These are phyloP conservation scores for Centaurea solstitialis DNA, from an alignment of 129 eudicot species.

Conservation along the genomic window DNA sequence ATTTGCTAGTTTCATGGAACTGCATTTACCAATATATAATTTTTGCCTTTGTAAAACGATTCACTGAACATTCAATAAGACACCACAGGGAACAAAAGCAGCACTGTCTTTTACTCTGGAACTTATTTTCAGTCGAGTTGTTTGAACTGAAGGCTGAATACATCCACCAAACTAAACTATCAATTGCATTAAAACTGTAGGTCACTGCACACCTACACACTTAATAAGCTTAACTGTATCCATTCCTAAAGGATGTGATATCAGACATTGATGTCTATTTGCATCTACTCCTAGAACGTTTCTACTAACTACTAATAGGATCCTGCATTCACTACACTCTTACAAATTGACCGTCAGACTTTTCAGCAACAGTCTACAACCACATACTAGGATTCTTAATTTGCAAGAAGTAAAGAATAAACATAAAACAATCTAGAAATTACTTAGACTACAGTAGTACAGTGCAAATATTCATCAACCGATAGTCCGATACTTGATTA, in stretches of 20 bases:
- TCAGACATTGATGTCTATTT: background rate
- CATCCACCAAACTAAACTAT: background rate
- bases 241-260: background rate
- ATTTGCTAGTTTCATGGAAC: background rate
- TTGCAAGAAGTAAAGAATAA: background rate
- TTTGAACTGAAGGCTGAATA: background rate
- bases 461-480: background rate
- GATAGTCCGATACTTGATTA: background rate
- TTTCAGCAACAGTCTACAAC: slow-evolving; percentile 10
- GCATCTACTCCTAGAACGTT: background rate
- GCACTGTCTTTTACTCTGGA: background rate
- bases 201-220: background rate
- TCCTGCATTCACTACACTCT: background rate
- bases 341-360: background rate
- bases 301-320: background rate
- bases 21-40: background rate
- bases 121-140: background rate
- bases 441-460: background rate
- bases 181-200: background rate
- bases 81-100: slow-evolving; percentile 7
- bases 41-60: background rate
- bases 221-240: background rate
- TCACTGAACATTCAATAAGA: no score
- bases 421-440: background rate
- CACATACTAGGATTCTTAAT: slow-evolving; percentile 2